These are phyloP conservation scores for Botryotinia narcissicola DNA, from an alignment of 2,329 filamentous ascomycete genomes.

Conservation along the genomic window DNA sequence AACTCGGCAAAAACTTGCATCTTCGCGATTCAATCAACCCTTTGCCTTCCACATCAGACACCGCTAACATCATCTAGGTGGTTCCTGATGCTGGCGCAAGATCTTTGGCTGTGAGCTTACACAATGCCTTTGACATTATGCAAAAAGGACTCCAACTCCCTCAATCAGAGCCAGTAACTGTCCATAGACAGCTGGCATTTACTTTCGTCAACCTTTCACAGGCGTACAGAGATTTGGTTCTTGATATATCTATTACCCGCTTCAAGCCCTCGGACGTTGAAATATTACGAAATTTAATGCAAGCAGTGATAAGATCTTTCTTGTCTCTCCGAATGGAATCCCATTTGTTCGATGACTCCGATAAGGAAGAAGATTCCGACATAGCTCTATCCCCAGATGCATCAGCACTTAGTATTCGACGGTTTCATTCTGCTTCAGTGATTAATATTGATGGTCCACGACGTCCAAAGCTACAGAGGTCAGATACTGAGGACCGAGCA, in stretches of 20 bases:
- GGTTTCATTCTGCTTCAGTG: constrained; percentile 24
- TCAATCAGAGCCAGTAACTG: constrained; percentile 37
- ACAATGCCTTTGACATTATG: constrained; percentile 49
- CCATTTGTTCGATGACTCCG: constrained; percentile 43
- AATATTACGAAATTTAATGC: constrained; percentile 53
- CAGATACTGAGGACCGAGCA: constrained; percentile 34
- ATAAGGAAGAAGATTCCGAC: constrained; percentile 20
- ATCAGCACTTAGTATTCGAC: constrained; percentile 12
- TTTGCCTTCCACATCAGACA: not conserved
- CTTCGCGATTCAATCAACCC: not conserved
- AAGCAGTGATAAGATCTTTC: constrained; percentile 53
- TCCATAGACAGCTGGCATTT: constrained; percentile 47
- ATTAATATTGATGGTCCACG: constrained; percentile 40
- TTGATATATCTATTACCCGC: constrained; percentile 55
- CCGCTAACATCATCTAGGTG: constrained; percentile 33
- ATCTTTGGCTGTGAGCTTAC: constrained; percentile 48
- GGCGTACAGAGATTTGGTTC: constrained; percentile 53
- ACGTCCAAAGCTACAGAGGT: constrained; percentile 30
- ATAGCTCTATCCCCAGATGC: constrained; percentile 6
- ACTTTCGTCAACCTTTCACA: constrained; percentile 56
- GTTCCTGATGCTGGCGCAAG: constrained; percentile 57
- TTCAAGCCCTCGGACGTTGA: constrained; percentile 51
- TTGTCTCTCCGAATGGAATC: constrained; percentile 52
- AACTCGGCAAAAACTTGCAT: not conserved
- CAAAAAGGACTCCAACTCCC: constrained; percentile 43